Percentiles rank a stretch among this genome's conserved stretches.
Evolutionary conservation across 805 yeast species (phyloP).

Genomic region (Metschnikowia cubensis): DNA sequence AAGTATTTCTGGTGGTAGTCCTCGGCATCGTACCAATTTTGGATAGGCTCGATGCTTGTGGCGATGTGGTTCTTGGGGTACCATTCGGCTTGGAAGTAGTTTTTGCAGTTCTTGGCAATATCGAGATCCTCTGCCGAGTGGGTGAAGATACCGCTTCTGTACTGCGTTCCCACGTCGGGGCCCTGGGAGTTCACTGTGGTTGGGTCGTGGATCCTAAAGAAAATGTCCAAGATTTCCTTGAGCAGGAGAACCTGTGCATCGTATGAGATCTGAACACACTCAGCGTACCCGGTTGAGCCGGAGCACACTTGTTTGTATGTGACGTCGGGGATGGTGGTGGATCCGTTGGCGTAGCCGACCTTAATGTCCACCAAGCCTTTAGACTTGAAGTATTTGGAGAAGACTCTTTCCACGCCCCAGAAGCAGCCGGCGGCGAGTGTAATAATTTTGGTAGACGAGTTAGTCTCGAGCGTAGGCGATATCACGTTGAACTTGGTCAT

Average conservation of each 20-base stretch:
- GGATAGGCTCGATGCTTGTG: constrained; percentile 66
- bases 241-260: constrained; percentile 64
- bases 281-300: constrained; percentile 76
- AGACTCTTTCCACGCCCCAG: constrained; percentile 89
- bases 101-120: constrained; percentile 44
- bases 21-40: constrained; percentile 88
- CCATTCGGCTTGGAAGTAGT: constrained; percentile 67
- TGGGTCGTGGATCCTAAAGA: constrained; percentile 93
- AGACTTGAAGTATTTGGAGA: constrained; percentile 59
- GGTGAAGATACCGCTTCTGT: constrained; percentile 77
- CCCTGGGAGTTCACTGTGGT: constrained; percentile 83
- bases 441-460: constrained; percentile 32
- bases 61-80: constrained; percentile 64
- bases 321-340: constrained; percentile 41
- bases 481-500: constrained; percentile 11
- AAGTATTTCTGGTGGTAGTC: constrained; percentile 87
- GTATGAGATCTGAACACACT: constrained; percentile 76
- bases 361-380: constrained; percentile 69
- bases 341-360: constrained; percentile 92
- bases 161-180: constrained; percentile 84
- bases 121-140: constrained; percentile 49
- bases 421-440: constrained; percentile 64
- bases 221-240: constrained; percentile 69
- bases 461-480: constrained; percentile 34
- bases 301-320: constrained; percentile 68